These are phyloP conservation scores for Fusarium sp. DNA, from an alignment of 2,329 filamentous ascomycete species.

Conservation along the genomic window DNA sequence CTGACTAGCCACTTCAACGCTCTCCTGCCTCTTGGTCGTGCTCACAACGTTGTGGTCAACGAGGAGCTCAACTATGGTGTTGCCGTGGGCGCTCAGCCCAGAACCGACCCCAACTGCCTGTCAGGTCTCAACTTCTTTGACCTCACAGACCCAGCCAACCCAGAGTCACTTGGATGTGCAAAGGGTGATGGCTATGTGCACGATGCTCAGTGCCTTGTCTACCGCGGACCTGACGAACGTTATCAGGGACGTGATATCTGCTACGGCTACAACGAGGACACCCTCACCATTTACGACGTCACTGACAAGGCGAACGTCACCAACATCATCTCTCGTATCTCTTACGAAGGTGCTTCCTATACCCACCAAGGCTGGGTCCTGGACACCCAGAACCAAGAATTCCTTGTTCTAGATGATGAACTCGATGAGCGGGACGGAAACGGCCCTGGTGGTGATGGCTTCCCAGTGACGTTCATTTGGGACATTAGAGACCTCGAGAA, in stretches of 20 bases:
- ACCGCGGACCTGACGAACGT: slow-evolving; percentile 62
- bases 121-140: slow-evolving; percentile 70
- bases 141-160: slow-evolving; percentile 65
- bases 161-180: slow-evolving; percentile 65
- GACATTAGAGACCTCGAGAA: slow-evolving; percentile 59
- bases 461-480: slow-evolving; percentile 64
- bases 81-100: slow-evolving; percentile 58
- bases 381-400: slow-evolving; percentile 58
- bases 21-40: slow-evolving; percentile 53
- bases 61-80: slow-evolving; percentile 62
- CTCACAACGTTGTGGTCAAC: slow-evolving; percentile 65
- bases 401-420: slow-evolving; percentile 66
- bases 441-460: slow-evolving; percentile 56
- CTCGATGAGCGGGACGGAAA: slow-evolving; percentile 60
- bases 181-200: slow-evolving; percentile 69
- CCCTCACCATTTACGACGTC: slow-evolving; percentile 65
- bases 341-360: slow-evolving; percentile 68
- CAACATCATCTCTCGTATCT: slow-evolving; percentile 63
- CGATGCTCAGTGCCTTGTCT: slow-evolving; percentile 70
- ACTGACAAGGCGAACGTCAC: slow-evolving; percentile 59
- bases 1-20: slow-evolving; percentile 52
- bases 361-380: slow-evolving; percentile 70
- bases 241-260: slow-evolving; percentile 66
- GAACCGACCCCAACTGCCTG: slow-evolving; percentile 54
- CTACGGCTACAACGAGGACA: slow-evolving; percentile 68